A percentile compares a stretch with the other conserved stretches of the same genome.
Conservation (phyloP, 257 asterid genomes). For the Striga asiatica region DNA sequence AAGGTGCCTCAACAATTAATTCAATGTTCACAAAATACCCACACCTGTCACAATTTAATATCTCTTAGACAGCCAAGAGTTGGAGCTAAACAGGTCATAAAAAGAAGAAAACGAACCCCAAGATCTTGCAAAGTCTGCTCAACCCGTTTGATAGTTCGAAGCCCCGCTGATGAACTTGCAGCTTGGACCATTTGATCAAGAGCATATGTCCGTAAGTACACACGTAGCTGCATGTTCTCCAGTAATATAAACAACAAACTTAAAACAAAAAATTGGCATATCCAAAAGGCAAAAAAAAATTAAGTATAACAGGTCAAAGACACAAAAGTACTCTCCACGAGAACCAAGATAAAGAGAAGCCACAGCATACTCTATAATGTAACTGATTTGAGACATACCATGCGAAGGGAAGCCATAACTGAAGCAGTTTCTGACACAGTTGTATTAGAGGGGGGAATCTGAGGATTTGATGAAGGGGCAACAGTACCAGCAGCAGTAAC, state of each 20-base stretch:
- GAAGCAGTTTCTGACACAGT: constrained; percentile 68
- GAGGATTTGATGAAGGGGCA: constrained; percentile 49
- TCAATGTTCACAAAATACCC: not conserved
- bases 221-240: constrained; percentile 64
- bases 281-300: no score
- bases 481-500: constrained; percentile 23
- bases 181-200: constrained; percentile 98
- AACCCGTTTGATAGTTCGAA: constrained; percentile 84
- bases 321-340: no score
- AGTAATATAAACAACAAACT: constrained; percentile 12
- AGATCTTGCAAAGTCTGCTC: constrained; percentile 97
- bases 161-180: constrained; percentile 97
- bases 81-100: not conserved
- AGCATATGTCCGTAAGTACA: constrained; percentile 77
- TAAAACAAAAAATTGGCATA: not conserved
- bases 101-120: constrained; percentile 62
- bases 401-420: constrained; percentile 72
- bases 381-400: constrained; percentile 37
- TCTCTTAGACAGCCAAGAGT: not conserved
- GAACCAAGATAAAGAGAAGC: no score
- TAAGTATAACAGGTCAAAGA: no score
- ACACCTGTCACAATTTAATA: not conserved
- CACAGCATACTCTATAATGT: constrained; percentile 1
- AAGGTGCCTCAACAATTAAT: constrained; percentile 11
- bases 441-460: constrained; percentile 33